Conservation (phyloP, 176 grass and related monocot species). For the Puya raimondii region DNA sequence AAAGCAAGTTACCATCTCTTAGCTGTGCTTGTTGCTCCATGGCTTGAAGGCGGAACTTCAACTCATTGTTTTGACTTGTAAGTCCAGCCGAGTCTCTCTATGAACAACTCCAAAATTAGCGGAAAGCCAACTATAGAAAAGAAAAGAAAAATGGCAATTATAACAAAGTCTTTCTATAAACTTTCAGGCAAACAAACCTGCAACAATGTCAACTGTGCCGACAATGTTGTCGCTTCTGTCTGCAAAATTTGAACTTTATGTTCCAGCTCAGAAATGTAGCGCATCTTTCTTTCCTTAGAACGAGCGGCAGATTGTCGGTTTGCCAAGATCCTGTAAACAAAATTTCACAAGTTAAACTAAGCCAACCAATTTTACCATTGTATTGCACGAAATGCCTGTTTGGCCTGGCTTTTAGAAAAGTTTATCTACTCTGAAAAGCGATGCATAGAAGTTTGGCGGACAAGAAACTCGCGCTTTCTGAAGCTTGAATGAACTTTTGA, state of each 20-base stretch:
- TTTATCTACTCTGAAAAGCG: no score
- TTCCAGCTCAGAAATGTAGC: slow-evolving; percentile 91
- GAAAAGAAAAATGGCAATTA: background rate
- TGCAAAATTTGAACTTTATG: slow-evolving; percentile 86
- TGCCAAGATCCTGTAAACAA: slow-evolving; percentile 57
- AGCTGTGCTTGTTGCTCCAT: slow-evolving; percentile 96
- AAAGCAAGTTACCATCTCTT: slow-evolving; percentile 72
- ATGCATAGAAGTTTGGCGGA: no score
- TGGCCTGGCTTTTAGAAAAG: no score
- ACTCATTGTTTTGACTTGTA: slow-evolving; percentile 72
- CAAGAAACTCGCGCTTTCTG: no score
- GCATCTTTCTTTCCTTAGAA: slow-evolving; percentile 97
- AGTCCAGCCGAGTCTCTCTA: slow-evolving; percentile 84
- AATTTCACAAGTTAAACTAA: slow-evolving; percentile 4
- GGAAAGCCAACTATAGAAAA: background rate
- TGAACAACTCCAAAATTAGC: slow-evolving; percentile 25
- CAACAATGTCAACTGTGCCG: slow-evolving; percentile 79
- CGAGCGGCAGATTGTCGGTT: slow-evolving; percentile 79
- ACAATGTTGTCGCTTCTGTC: slow-evolving; percentile 88
- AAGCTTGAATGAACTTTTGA: no score
- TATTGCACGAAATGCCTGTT: no score
- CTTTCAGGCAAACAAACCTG: slow-evolving; percentile 47
- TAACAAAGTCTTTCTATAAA: background rate
- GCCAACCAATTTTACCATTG: no score
- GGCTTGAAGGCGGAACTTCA: slow-evolving; percentile 85